A percentile compares a stretch with the other conserved stretches of the same genome.
These are phyloP conservation scores for Rosa persica DNA, from an alignment of 306 rosid genomes.

Conservation along the genomic window DNA sequence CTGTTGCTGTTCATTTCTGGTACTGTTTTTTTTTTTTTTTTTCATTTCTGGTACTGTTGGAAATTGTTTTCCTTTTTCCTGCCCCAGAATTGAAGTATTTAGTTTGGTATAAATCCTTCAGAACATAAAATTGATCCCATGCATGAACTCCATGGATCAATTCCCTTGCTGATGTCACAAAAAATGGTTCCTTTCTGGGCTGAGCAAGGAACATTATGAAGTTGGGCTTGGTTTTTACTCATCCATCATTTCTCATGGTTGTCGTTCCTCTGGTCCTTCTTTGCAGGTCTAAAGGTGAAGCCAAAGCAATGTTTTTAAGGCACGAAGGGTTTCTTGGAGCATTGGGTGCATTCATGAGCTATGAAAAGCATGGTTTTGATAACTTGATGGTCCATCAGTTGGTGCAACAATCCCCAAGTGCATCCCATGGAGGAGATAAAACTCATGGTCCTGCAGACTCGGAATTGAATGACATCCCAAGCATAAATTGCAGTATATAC, in stretches of 20 bases:
- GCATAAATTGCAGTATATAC: conserved; percentile 71
- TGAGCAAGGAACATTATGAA: not conserved
- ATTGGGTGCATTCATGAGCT: conserved; percentile 79
- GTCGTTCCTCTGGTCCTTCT: not conserved
- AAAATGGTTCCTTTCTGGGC: not conserved
- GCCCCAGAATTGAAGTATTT: not conserved
- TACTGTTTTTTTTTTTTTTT: conserved; percentile 12
- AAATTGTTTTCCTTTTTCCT: not conserved
- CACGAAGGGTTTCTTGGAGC: conserved; percentile 99
- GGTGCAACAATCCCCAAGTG: conserved; percentile 37
- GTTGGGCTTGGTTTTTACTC: not conserved
- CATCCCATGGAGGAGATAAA: conserved; percentile 42
- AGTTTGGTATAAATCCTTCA: not conserved
- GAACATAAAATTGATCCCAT: not conserved
- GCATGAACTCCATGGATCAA: not conserved
- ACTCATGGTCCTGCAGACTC: conserved; percentile 34
- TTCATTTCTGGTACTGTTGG: too few relatives aligned
- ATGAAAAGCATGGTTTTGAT: conserved; percentile 61
- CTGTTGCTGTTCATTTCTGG: conserved; percentile 96
- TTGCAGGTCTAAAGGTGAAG: conserved; percentile 95
- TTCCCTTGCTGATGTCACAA: not conserved
- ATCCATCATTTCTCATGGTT: not conserved
- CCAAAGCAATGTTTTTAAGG: conserved; percentile 85
- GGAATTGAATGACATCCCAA: conserved; percentile 60
- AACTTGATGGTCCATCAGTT: conserved; percentile 48